phyloP scores from a whole-genome alignment of 371 early-diverging fungal species.

The Lichtheimia ramosa region DNA sequence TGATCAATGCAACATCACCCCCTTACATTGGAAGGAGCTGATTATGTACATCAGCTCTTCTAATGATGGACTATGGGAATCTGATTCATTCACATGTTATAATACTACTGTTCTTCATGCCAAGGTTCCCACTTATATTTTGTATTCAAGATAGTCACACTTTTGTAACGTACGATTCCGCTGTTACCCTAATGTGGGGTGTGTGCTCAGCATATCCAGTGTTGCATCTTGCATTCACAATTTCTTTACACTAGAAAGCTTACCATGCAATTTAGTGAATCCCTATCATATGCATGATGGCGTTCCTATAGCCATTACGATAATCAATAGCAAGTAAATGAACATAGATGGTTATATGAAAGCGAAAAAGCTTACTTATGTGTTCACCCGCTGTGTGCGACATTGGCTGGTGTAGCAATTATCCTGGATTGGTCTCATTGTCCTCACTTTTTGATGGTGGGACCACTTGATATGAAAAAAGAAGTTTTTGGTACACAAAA shows the following conservation, averaged over 20 bases:
- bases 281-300: neutral
- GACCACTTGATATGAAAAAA: neutral
- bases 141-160: no score
- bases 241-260: neutral
- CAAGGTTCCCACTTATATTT: no score
- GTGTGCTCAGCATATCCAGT: no score
- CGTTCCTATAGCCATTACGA: neutral
- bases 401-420: conserved; percentile 10
- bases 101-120: no score
- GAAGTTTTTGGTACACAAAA: neutral
- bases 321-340: neutral
- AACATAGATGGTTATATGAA: conserved; percentile 1
- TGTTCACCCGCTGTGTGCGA: conserved; percentile 1
- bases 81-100: no score
- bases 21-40: no score
- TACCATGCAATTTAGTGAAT: neutral
- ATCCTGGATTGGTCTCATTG: neutral
- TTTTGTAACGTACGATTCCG: no score
- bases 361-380: conserved; percentile 9
- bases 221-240: neutral
- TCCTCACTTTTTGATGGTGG: neutral
- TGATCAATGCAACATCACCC: no score
- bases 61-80: no score
- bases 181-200: no score
- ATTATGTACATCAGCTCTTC: no score